Evolutionary conservation across 805 yeast genomes (phyloP).

Genomic region (Candida berthetii): DNA sequence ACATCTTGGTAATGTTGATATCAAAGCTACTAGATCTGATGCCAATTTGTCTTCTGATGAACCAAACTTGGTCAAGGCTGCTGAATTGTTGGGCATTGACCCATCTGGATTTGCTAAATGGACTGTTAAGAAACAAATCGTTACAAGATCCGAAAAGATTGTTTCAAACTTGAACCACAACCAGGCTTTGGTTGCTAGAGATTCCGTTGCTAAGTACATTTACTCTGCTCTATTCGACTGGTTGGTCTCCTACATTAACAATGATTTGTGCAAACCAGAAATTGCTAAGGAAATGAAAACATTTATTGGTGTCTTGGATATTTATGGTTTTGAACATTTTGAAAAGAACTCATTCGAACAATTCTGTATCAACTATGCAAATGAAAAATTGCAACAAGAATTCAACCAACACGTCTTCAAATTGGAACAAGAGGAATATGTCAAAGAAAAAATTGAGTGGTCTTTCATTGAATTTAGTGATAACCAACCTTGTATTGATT

Average conservation of each 20-base stretch:
- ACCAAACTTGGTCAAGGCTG: conserved; percentile 74
- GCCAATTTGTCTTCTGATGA: conserved; percentile 82
- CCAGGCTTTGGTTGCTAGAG: conserved; percentile 88
- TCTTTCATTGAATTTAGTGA: conserved; percentile 93
- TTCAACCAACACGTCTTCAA: conserved; percentile 97
- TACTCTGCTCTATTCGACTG: conserved; percentile 93
- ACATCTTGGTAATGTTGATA: conserved; percentile 89
- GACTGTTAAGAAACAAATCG: conserved; percentile 88
- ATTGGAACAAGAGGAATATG: conserved; percentile 92
- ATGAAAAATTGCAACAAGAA: conserved; percentile 95
- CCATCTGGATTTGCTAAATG: conserved; percentile 74
- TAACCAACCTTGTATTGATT: conserved; percentile 92
- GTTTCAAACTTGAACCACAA: conserved; percentile 73
- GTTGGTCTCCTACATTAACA: conserved; percentile 82
- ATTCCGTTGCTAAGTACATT: conserved; percentile 93
- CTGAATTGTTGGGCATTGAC: conserved; percentile 79
- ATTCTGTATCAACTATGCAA: conserved; percentile 94
- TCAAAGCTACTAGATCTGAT: conserved; percentile 78
- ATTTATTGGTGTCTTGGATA: conserved; percentile 95
- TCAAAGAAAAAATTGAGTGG: conserved; percentile 92
- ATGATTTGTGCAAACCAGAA: conserved; percentile 73
- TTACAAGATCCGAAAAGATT: conserved; percentile 89
- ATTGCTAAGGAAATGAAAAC: conserved; percentile 52
- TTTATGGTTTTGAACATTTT: conserved; percentile 96
- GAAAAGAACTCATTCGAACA: conserved; percentile 94